Conservation (phyloP, 768 basidiomycete genomes). For the Suillus lakei region DNA sequence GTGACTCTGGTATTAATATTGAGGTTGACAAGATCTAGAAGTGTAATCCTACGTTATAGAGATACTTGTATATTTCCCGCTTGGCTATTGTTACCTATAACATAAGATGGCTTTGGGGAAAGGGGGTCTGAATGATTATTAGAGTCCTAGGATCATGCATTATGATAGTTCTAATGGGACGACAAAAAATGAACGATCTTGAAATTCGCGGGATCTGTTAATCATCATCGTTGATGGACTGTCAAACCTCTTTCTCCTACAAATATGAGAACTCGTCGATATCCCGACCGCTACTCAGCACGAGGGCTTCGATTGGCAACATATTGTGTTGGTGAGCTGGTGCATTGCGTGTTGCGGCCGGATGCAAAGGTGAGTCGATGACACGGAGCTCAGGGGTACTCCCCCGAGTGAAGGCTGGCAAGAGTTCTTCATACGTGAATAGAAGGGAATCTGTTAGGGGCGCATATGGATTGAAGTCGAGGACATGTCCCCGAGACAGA, state of each 20-base stretch:
- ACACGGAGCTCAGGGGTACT: constrained; percentile 53
- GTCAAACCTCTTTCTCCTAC: constrained; percentile 59
- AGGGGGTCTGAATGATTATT: neutral
- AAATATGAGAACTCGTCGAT: constrained; percentile 76
- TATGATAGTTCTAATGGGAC: neutral
- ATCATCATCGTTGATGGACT: constrained; percentile 27
- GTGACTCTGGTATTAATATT: constrained; percentile 75
- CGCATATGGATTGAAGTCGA: constrained; percentile 92
- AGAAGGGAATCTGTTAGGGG: constrained; percentile 84
- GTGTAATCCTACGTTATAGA: neutral
- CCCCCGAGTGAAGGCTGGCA: constrained; percentile 36
- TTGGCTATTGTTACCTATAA: neutral
- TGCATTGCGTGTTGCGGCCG: constrained; percentile 63
- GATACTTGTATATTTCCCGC: neutral
- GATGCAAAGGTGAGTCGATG: constrained; percentile 77
- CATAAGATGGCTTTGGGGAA: neutral
- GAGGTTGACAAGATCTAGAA: constrained; percentile 50
- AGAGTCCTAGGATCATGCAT: neutral
- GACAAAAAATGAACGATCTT: neutral
- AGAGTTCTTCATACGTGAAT: constrained; percentile 83
- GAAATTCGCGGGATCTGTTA: neutral
- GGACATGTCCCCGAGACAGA: constrained; percentile 72
- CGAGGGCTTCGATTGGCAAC: constrained; percentile 86
- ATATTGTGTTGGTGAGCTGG: constrained; percentile 87
- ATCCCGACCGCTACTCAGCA: constrained; percentile 71